Base-by-base conservation (phyloP, 2,329 filamentous ascomycete species). In the Fusarium haematococcum region DNA sequence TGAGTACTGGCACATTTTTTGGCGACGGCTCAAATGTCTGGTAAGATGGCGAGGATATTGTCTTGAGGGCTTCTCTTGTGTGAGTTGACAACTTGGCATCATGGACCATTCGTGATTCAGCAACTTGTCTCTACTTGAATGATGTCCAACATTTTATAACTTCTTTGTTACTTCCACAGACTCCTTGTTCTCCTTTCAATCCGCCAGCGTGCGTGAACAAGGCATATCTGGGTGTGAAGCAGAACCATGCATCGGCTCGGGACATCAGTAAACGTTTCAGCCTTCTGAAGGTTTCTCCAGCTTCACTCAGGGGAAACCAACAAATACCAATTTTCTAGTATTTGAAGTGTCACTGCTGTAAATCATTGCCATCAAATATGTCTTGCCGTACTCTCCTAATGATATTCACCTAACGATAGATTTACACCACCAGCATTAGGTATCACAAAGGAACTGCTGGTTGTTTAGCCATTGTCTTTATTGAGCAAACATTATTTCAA, bases 1-100 rank as follows among this genome's bases (percentile, higher is more conserved):
- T 9, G 69, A 43, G 73, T 81, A 80, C 13, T 61, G 69, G 60
- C 81, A 81, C 81, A 83, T 82, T n/a, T 10, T 56, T 56, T 32
- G 54, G 39, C 23, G 52, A n/a, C n/a, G 27, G 11, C 27, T 20
- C 27, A 54, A 20, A 4, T 45, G 14, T 32, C 43, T 30, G 16
- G 23, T 35, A 45, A 39, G 30, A 39, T 35, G 23, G n/a, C 54
- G 39, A 27, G 14, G 7, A 11, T 58, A 37, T 52, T 39, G 32
- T 8, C 11, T 35, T 6, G 32, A 41, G 30, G 23, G 13, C 11
- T 48, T 57, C 35, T 30, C 18, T 63, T 27, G 10, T n/a, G 48
- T 52, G 45, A 27, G 48, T 14, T 52, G 25, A 32, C 10, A 30
- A 30, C 16, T 30, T 52, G 45, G 25, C 18, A 32, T 52, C 18